These are phyloP conservation scores for Mycena polygramma DNA, from an alignment of 768 basidiomycete genomes.

Conservation along the genomic window DNA sequence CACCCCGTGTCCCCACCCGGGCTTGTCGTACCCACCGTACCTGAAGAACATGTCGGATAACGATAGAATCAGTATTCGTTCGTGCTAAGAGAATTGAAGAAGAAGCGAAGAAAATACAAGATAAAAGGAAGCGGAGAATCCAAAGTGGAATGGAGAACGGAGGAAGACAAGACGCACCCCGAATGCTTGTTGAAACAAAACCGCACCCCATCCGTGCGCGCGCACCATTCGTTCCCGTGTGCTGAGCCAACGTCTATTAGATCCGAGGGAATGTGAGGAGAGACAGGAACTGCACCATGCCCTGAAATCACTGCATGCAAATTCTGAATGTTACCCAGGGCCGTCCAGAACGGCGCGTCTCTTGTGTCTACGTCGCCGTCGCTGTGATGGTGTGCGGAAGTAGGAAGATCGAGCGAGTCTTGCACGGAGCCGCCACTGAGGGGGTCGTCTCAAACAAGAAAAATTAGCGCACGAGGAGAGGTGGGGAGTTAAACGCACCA, in stretches of 20 bases:
- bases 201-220: constrained; percentile 70
- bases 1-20: constrained; percentile 12
- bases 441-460: background rate
- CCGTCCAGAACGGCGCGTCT: constrained; percentile 74
- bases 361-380: constrained; percentile 37
- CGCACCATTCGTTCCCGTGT: constrained; percentile 87
- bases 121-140: no score
- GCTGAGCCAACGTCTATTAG: no score
- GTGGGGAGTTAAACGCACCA: background rate
- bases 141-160: no score
- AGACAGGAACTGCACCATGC: no score
- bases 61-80: no score
- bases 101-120: no score
- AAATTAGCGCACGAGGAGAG: background rate
- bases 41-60: background rate
- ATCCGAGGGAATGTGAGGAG: no score
- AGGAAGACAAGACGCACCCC: constrained; percentile 56
- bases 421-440: constrained; percentile 17
- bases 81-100: background rate
- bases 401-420: background rate
- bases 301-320: constrained; percentile 78
- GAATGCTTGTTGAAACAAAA: constrained; percentile 88
- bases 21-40: constrained; percentile 16
- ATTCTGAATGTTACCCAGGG: constrained; percentile 71
- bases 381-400: no score